Conservation (phyloP, 2,329 filamentous ascomycete species). For the Talaromyces verruculosus region DNA sequence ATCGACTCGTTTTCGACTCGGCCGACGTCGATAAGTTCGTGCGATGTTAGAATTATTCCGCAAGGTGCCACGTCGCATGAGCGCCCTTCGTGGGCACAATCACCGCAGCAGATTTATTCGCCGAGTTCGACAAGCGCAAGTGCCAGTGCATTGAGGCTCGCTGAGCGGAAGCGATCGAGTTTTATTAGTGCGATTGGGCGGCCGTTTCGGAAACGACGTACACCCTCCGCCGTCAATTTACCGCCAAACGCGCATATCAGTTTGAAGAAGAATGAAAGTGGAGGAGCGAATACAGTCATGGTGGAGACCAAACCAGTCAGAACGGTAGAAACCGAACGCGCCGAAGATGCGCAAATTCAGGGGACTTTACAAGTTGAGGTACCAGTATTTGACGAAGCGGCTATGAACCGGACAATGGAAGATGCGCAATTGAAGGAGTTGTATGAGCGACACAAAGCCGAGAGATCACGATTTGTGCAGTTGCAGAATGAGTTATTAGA, state of each 20-base stretch:
- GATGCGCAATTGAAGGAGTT: conserved; percentile 34
- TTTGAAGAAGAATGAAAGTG: conserved; percentile 27
- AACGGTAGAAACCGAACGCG: background rate
- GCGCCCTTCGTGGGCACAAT: background rate
- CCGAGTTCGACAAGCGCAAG: conserved; percentile 28
- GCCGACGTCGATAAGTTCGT: conserved; percentile 42
- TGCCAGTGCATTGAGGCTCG: conserved; percentile 30
- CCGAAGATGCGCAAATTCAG: conserved; percentile 24
- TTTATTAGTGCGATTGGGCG: conserved; percentile 38
- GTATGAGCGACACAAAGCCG: conserved; percentile 33
- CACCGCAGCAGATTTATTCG: background rate
- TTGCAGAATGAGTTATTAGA: conserved; percentile 37
- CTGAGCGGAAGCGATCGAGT: conserved; percentile 33
- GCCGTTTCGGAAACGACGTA: conserved; percentile 38
- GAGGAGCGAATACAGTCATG: conserved; percentile 34
- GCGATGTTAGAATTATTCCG: conserved; percentile 30
- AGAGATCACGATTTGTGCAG: conserved; percentile 34
- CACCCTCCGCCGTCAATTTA: conserved; percentile 31
- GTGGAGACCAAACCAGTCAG: conserved; percentile 28
- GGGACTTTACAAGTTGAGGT: conserved; percentile 30
- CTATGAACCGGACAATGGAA: conserved; percentile 36
- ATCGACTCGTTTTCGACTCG: conserved; percentile 41
- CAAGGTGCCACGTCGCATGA: conserved; percentile 19
- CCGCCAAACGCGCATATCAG: conserved; percentile 33
- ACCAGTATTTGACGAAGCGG: conserved; percentile 37